phyloP scores from a whole-genome alignment of 108 stramenopile species.

The Fragilariopsis cylindrus region DNA sequence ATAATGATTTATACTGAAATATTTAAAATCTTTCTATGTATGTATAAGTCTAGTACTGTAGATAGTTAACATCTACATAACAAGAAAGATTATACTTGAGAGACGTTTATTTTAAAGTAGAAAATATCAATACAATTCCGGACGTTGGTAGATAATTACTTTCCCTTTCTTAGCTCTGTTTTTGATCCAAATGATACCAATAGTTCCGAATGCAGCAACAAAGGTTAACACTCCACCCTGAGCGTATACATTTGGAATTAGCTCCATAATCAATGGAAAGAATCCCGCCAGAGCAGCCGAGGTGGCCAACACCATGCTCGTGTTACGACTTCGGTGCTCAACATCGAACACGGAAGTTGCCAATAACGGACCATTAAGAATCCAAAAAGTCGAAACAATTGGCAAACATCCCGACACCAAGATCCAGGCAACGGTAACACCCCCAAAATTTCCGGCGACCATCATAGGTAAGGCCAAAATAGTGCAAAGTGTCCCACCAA shows the following conservation, averaged over 20 bases:
- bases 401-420: slow-evolving; percentile 12
- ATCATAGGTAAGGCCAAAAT: slow-evolving; percentile 15
- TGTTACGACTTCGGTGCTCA: slow-evolving; percentile 6
- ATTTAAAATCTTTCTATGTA: too few relatives aligned
- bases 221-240: slow-evolving; percentile 7
- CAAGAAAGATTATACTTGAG: too few relatives aligned
- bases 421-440: slow-evolving; percentile 11
- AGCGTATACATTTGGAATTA: slow-evolving; percentile 9
- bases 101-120: too few relatives aligned
- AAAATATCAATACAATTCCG: neutral
- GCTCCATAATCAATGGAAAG: slow-evolving; percentile 4
- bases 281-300: slow-evolving; percentile 17
- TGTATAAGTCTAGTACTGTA: too few relatives aligned
- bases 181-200: slow-evolving; percentile 16
- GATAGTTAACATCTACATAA: too few relatives aligned
- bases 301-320: slow-evolving; percentile 17
- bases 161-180: neutral
- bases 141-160: slow-evolving; percentile 16
- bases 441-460: slow-evolving; percentile 9
- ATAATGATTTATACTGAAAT: too few relatives aligned
- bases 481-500: slow-evolving; percentile 15
- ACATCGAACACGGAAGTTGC: slow-evolving; percentile 10
- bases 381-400: slow-evolving; percentile 20
- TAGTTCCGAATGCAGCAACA: slow-evolving; percentile 10
- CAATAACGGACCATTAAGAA: slow-evolving; percentile 20